Conservation (phyloP, 2,329 filamentous ascomycete genomes). For the Botrytis deweyae region DNA sequence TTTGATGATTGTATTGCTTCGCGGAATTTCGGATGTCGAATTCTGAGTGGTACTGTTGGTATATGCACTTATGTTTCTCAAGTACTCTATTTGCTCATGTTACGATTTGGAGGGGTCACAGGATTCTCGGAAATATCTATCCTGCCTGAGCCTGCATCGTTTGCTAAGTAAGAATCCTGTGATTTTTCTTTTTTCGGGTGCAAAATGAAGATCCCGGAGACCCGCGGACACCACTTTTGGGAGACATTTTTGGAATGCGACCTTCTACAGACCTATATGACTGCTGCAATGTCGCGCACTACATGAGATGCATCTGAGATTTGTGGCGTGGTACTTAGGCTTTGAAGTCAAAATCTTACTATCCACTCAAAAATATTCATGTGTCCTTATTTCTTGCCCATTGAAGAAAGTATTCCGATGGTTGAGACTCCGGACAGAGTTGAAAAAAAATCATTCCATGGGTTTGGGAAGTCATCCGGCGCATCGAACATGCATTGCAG, state of each 20-base stretch:
- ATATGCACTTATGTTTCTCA: not conserved
- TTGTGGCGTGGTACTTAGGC: slow-evolving; percentile 22
- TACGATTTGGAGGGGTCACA: not conserved
- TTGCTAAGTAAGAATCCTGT: not conserved
- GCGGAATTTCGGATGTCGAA: slow-evolving; percentile 11
- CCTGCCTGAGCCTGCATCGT: not conserved
- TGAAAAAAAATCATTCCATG: not conserved
- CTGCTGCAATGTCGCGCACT: not conserved
- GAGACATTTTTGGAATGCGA: slow-evolving; percentile 5
- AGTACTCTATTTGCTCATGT: not conserved
- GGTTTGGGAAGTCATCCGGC: slow-evolving; percentile 20
- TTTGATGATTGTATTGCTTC: not conserved
- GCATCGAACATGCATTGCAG: slow-evolving; percentile 6
- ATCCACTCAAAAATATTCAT: slow-evolving; percentile 13
- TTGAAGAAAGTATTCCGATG: not conserved
- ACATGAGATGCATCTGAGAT: slow-evolving; percentile 11
- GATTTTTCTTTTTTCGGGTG: not conserved
- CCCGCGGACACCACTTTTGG: slow-evolving; percentile 11
- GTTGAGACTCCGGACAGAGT: not conserved
- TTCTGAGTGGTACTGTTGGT: slow-evolving; percentile 9
- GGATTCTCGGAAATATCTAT: not conserved
- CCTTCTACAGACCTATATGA: slow-evolving; percentile 4
- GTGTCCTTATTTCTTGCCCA: not conserved
- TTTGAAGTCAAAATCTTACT: slow-evolving; percentile 10
- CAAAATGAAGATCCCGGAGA: not conserved